Conservation (phyloP, 1,284 basidiomycete species). For the Grifola frondosa region DNA sequence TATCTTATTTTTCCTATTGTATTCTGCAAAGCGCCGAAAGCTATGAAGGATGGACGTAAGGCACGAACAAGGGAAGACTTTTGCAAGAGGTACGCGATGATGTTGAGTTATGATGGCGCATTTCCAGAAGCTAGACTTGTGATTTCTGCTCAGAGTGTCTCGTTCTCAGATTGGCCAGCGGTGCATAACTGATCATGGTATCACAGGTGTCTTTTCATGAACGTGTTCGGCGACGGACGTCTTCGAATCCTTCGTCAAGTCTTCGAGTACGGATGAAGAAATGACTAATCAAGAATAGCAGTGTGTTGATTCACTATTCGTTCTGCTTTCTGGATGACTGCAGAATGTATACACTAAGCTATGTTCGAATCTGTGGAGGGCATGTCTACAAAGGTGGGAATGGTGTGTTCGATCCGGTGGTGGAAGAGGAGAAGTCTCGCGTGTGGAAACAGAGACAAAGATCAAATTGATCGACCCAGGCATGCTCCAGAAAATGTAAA, state of each 20-base stretch:
- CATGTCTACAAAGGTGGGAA: slow-evolving; percentile 55
- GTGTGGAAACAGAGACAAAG: slow-evolving; percentile 58
- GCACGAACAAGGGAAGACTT: slow-evolving; percentile 76
- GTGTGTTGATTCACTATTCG: too few species aligned
- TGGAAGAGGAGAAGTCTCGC: slow-evolving; percentile 57
- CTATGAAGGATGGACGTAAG: slow-evolving; percentile 69
- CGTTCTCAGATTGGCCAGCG: not conserved
- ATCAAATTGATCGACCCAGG: slow-evolving; percentile 69
- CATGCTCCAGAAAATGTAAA: slow-evolving; percentile 57
- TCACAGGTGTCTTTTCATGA: slow-evolving; percentile 75
- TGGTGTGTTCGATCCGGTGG: slow-evolving; percentile 43
- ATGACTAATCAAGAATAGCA: slow-evolving; percentile 35
- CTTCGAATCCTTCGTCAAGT: too few species aligned
- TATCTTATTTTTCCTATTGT: too few species aligned
- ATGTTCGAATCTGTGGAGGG: slow-evolving; percentile 89
- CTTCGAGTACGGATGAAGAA: slow-evolving; percentile 48
- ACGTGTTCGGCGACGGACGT: too few species aligned
- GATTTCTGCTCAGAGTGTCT: slow-evolving; percentile 59
- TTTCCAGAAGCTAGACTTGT: slow-evolving; percentile 64
- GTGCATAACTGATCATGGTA: not conserved
- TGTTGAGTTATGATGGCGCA: slow-evolving; percentile 71
- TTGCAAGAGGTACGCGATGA: slow-evolving; percentile 75
- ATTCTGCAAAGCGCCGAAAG: too few species aligned
- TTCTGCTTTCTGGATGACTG: slow-evolving; percentile 72
- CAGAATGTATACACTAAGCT: slow-evolving; percentile 84